Evolutionary conservation across 257 asterid genomes (phyloP).

Genomic region (Asclepias syriaca): DNA sequence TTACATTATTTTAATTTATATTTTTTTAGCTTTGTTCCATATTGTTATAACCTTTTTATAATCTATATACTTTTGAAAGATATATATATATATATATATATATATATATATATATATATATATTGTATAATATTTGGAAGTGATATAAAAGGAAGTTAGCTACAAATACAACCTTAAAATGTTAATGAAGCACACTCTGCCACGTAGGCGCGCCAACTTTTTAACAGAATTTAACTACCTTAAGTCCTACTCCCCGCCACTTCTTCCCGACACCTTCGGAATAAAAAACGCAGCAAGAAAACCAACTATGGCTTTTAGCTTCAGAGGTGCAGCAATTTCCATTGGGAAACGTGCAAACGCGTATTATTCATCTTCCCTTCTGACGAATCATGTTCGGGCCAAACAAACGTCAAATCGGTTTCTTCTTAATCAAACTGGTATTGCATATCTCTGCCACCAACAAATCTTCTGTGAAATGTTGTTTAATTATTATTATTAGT

Average conservation of each 20-base stretch:
- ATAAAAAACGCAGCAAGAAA: no score
- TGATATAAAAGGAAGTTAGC: neutral
- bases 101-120: no score
- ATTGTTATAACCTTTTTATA: no score
- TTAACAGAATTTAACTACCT: conserved; percentile 1
- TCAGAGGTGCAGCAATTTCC: conserved; percentile 29
- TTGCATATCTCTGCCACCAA: neutral
- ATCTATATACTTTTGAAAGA: no score
- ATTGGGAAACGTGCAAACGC: conserved; percentile 39
- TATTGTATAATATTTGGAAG: no score
- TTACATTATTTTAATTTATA: no score
- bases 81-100: no score
- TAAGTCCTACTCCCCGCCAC: neutral
- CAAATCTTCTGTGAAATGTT: neutral
- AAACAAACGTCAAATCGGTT: conserved; percentile 17
- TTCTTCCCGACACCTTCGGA: neutral
- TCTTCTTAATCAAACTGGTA: conserved; percentile 39
- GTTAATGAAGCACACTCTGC: conserved; percentile 15
- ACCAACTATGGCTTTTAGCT: conserved; percentile 46
- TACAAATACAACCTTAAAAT: neutral
- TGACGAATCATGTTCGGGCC: conserved; percentile 28
- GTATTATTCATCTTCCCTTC: conserved; percentile 9
- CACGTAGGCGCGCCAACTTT: conserved; percentile 35
- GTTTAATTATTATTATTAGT: neutral
- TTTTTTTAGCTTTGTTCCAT: no score